Evolutionary conservation across 1,139 yeast species (phyloP), one percentile per base, ranked within the genome.

Genomic region (Suhomyces atakaporum): DNA sequence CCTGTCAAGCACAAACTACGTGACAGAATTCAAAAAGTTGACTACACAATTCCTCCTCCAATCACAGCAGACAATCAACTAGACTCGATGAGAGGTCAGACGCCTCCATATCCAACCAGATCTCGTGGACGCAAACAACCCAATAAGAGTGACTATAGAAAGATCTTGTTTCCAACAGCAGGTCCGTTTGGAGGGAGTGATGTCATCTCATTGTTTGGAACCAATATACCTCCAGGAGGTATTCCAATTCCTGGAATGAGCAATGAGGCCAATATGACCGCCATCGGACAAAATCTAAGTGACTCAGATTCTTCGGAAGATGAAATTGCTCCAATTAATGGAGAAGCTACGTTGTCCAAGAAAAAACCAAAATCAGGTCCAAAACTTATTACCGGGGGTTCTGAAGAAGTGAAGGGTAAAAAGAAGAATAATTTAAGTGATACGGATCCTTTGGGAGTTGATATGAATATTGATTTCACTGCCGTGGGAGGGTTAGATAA

Each of bases 101-200:
- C 50, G 3, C 50, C 60, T 1, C 50, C 46, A 11, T 28, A 35
- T 27, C 12, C 35, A 8, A 21, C 37, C 16, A 56, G 68, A 16
- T 56, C 67, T n/a, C 57, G 59, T 35, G 52, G 53, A 9, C 48
- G 59, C 12, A 46, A 40, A 28, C 54, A 63, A 6, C 51, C 63
- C 4, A 52, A 48, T 23, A 77, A 70, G 47, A 69, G 66, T 31
- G 74, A 75, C 25, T 66, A 64, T 43, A 58, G 84, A 33, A 74
- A 85, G 51, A 73, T 92, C 28, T 63, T 88, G 30, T 87, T 84
- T 51, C 95, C 96, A n/a, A 88, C 96, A 0, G 87, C 89, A n/a
- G 96, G 97, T 1, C 96, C 97, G 2, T 92, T 92, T 67, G 96
- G 96, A 18, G 97, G 97, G 20, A 82, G 89, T 45, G 96, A 88